Base-by-base conservation (phyloP, 192 early-diverging fungal species). In the Backusella parvicylindrica region DNA sequence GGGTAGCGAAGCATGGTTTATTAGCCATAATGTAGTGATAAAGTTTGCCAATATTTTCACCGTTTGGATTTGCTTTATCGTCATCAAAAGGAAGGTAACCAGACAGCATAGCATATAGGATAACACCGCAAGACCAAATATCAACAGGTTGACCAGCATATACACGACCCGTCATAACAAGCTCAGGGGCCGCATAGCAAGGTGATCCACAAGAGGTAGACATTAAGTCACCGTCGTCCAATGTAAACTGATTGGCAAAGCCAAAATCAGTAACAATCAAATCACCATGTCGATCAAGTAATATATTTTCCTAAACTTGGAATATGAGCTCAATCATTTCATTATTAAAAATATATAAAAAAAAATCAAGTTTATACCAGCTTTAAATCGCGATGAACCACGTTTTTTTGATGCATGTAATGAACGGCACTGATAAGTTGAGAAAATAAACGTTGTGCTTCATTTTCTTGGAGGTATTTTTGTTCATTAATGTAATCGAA, bases 221-320 rank as follows among this genome's bases (percentile, higher is more conserved):
- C 88, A 99, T 91, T 64, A 98, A 82, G 78, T 94, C 92, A 77
- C 88, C 86, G 0, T 90, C 84, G 18, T 84, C 84, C 15, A 26
- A 12, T 60, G 87, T 82, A 56, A 94, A 93, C 80, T 93, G 90
- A 74, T 96, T 97, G 18, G 97, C 96, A 83, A 99, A 99, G 16
- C 97, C 97, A 91, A 99, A 99, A 79, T 99, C 97, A 12, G 97
- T 96, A 81, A 99, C 97, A 75, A 96, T 93, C 66, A 99, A 89
- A 76, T 99, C 95, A 41, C 93, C 87, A 75, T 96, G 87, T 68
- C 86, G 87, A 84, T 99, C 97, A 78, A 99, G 82, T 43, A 99
- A 82, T 76, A 99, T 79, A 73, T 99, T 99, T 84, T 99, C 97
- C 92, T 94, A 84, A 74, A 56, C 23, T 56, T 56, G 23, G n/a